Evolutionary conservation across 1,139 yeast genomes (phyloP), one percentile per base, ranked within the genome.

Genomic region (Zygosaccharomyces pseudobailii): DNA sequence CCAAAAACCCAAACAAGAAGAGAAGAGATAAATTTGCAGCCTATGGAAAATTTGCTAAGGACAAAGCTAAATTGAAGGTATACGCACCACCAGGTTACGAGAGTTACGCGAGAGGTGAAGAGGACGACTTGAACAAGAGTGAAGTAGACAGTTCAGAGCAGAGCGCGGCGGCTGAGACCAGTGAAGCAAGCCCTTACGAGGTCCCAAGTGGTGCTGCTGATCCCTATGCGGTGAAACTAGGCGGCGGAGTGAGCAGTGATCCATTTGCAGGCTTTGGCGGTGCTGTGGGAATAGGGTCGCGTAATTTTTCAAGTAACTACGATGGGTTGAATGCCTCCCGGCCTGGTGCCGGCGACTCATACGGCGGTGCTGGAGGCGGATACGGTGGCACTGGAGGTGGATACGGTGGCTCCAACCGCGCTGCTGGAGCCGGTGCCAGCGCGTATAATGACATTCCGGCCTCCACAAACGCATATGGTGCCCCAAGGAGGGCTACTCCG

Each of bases 11-110:
- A 3, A 54, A 61, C 19, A 63, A 62, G 52, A 67, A 59, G 42
- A 72, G 76, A 55, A 74, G 71, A 54, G 79, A 74, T 56, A 79
- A 80, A 57, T 84, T 84, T 63, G 79, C 83, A 7, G 89, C 88
- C 3, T 84, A 83, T 61, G 74, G 74, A 38, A 72, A 73, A 48
- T 81, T 76, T 65, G 85, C 87, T 10, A 76, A 74, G 53, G 80
- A 79, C 42, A 71, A 58, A 50, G 59, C 48, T 54, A 65, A 54
- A 61, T 72, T 62, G 68, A 78, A 59, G 35, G 59, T 64, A 17
- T 52, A 79, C 71, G 59, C 72, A 59, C 66, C 79, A 66, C 42
- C 80, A 72, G 55, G 80, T 50, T 69, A 69, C 51, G 70, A 67
- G 44, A 53, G 56, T 17, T 61, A 54, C 43, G 64, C 63, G 4